A percentile compares a stretch with the other conserved stretches of the same genome.
Conservation (phyloP, 257 asterid species). For the Coffea canephora region DNA sequence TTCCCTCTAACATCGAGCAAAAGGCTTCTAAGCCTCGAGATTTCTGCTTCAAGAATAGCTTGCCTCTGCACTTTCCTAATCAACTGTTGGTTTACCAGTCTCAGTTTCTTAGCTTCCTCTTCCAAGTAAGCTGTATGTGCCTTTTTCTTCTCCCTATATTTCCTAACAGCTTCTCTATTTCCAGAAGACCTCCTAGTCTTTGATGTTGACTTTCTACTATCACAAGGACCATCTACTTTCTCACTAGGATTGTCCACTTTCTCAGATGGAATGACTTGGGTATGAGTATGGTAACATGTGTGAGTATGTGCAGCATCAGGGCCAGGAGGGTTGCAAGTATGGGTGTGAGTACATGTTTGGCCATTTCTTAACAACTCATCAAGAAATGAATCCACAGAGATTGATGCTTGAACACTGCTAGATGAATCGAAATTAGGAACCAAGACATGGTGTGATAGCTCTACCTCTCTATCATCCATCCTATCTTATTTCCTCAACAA, state of each 20-base stretch:
- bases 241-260: conserved; percentile 2
- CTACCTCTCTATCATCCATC: conserved; percentile 44
- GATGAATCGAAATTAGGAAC: conserved; percentile 28
- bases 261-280: conserved; percentile 39
- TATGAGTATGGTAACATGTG: conserved; percentile 19
- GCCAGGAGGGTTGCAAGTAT: conserved; percentile 17
- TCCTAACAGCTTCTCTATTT: conserved; percentile 65
- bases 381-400: conserved; percentile 39
- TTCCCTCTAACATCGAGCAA: conserved; percentile 48
- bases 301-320: conserved; percentile 57
- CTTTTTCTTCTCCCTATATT: conserved; percentile 70
- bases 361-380: conserved; percentile 37
- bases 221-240: neutral
- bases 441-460: conserved; percentile 16
- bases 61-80: conserved; percentile 46
- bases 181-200: conserved; percentile 35
- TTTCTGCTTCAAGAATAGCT: conserved; percentile 46
- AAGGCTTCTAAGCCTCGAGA: conserved; percentile 48
- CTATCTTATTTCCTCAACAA: conserved; percentile 17
- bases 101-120: conserved; percentile 56
- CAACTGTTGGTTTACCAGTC: conserved; percentile 45
- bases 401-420: neutral
- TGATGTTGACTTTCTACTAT: conserved; percentile 16
- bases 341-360: conserved; percentile 44
- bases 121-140: conserved; percentile 51